Percentiles rank a stretch among this genome's conserved stretches.
Evolutionary conservation across 2,329 filamentous ascomycete species (phyloP).

Genomic region (Blastomyces percursus): DNA sequence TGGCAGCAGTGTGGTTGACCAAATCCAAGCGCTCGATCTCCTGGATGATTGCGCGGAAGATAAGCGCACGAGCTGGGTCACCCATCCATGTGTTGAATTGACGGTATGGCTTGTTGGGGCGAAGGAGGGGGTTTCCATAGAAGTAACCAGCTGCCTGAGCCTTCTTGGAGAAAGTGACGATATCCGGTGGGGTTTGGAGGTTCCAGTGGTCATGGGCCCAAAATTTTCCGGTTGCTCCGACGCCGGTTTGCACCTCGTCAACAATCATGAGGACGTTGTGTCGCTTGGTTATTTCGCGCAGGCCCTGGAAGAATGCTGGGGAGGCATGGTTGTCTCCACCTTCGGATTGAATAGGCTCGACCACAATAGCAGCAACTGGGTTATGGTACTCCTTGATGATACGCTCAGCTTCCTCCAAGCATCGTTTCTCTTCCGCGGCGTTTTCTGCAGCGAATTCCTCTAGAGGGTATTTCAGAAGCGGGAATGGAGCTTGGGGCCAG

Average conservation of each 20-base stretch:
- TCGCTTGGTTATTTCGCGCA: conserved; percentile 62
- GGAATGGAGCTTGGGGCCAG: conserved; percentile 88
- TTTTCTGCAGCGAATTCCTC: conserved; percentile 72
- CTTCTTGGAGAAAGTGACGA: conserved; percentile 94
- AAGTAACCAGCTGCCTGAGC: conserved; percentile 90
- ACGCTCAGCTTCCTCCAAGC: conserved; percentile 71
- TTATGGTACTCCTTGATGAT: conserved; percentile 68
- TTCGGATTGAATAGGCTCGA: conserved; percentile 89
- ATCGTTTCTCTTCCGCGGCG: conserved; percentile 65
- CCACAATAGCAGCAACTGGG: conserved; percentile 68
- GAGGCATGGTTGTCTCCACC: conserved; percentile 91
- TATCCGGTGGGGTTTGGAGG: conserved; percentile 67
- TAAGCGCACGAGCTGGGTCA: conserved; percentile 70
- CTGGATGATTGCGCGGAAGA: conserved; percentile 76
- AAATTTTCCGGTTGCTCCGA: conserved; percentile 87
- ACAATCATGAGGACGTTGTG: conserved; percentile 70
- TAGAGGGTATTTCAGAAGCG: conserved; percentile 73
- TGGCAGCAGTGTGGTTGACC: conserved; percentile 65
- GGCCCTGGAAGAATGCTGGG: conserved; percentile 72
- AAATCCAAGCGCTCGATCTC: conserved; percentile 68
- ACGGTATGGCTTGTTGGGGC: conserved; percentile 85
- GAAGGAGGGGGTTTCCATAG: conserved; percentile 66
- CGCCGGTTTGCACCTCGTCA: conserved; percentile 87
- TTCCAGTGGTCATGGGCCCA: conserved; percentile 97
- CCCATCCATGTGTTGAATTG: conserved; percentile 99